Percentiles rank a stretch among this genome's conserved stretches.
Conservation (phyloP, 345 rosid genomes). For the Eucalyptus rudis region DNA sequence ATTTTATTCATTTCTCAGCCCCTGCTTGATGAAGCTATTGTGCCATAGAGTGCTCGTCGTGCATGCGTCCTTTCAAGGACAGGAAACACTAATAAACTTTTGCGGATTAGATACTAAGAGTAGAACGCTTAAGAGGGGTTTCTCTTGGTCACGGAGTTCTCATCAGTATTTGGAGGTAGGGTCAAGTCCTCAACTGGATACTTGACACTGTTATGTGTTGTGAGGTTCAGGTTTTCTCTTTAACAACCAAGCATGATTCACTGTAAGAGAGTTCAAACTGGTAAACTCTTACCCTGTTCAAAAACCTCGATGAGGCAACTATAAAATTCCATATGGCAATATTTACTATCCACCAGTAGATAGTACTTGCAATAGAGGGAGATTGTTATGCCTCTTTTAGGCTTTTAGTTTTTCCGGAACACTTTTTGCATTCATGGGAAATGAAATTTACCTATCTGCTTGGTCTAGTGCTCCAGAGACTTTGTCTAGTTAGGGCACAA, state of each 20-base stretch:
- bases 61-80: background rate
- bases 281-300: background rate
- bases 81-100: background rate
- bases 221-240: background rate
- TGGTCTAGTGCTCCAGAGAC: background rate
- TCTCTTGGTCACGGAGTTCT: background rate
- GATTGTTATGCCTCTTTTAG: background rate
- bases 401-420: background rate
- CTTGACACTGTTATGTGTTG: background rate
- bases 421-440: background rate
- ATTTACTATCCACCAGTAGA: background rate
- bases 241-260: background rate
- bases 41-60: background rate
- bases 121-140: background rate
- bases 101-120: background rate
- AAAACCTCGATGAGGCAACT: background rate
- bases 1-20: background rate
- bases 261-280: background rate
- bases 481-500: background rate
- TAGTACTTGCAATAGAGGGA: background rate
- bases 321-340: background rate
- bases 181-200: background rate
- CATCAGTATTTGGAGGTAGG: background rate
- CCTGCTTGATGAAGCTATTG: background rate
- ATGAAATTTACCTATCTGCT: background rate